phyloP scores from a whole-genome alignment of 2,329 filamentous ascomycete genomes.

The Aspergillus jensenii region DNA sequence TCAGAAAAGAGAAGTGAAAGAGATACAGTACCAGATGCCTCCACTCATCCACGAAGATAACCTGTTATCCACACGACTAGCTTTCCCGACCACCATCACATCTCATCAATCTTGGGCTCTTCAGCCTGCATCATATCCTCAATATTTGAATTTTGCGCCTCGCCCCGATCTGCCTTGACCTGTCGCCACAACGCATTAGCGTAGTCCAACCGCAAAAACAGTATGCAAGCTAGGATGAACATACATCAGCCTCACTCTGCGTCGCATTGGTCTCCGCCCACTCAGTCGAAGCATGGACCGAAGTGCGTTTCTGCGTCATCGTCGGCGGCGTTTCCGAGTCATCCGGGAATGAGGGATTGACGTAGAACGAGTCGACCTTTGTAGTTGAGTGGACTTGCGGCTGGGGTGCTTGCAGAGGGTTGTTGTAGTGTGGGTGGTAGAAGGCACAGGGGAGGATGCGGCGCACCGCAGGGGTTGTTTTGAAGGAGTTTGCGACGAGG shows the following conservation, averaged over 20 bases:
- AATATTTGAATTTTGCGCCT: constrained; percentile 5
- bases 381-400: constrained; percentile 1
- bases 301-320: not conserved
- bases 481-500: constrained; percentile 4
- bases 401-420: not conserved
- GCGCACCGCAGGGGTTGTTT: constrained; percentile 1
- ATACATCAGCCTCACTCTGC: constrained; percentile 9
- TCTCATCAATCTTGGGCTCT: not conserved
- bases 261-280: constrained; percentile 9
- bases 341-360: constrained; percentile 8
- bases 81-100: not conserved
- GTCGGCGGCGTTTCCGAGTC: constrained; percentile 6
- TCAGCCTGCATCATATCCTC: constrained; percentile 4
- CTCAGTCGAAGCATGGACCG: not conserved
- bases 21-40: too few species aligned
- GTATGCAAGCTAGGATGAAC: not conserved
- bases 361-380: constrained; percentile 11
- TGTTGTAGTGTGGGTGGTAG: constrained; percentile 9
- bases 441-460: constrained; percentile 6
- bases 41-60: too few species aligned
- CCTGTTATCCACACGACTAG: too few species aligned
- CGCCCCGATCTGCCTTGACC: constrained; percentile 13
- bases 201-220: not conserved
- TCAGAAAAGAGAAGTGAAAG: too few species aligned
- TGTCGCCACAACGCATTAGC: not conserved